Conservation (phyloP, 768 basidiomycete species). For the Russula dissimulans region DNA sequence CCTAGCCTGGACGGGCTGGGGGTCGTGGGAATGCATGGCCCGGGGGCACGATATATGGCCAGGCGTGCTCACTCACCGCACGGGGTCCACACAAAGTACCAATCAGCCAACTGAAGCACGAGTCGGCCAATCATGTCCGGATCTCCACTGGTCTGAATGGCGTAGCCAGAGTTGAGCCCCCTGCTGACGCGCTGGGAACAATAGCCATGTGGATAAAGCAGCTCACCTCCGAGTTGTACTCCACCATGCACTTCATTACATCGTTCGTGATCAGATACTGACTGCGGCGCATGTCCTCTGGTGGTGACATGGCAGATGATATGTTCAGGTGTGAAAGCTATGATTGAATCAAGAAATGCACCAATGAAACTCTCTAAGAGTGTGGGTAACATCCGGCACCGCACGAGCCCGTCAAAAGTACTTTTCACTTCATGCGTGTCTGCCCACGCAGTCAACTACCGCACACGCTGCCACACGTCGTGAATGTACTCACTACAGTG, state of each 20-base stretch:
- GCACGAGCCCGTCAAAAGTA: slow-evolving; percentile 51
- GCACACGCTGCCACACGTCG: neutral
- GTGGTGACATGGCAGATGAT: neutral
- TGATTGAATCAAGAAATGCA: slow-evolving; percentile 20
- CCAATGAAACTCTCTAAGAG: slow-evolving; percentile 67
- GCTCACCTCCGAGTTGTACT: slow-evolving; percentile 58
- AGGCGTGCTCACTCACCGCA: slow-evolving; percentile 44
- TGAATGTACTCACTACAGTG: slow-evolving; percentile 24
- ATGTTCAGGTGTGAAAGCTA: neutral
- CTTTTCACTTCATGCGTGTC: slow-evolving; percentile 42
- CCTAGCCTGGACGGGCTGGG: slow-evolving; percentile 40
- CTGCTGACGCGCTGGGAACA: neutral
- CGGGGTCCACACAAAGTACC: slow-evolving; percentile 60
- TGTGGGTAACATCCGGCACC: slow-evolving; percentile 49
- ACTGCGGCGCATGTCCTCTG: slow-evolving; percentile 56
- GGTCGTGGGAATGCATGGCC: slow-evolving; percentile 8
- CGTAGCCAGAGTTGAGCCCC: neutral
- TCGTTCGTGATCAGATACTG: slow-evolving; percentile 55
- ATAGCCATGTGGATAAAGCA: neutral
- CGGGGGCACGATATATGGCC: neutral
- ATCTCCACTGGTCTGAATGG: slow-evolving; percentile 37
- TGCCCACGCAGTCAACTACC: slow-evolving; percentile 13
- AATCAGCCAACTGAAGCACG: slow-evolving; percentile 51
- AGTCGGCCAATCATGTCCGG: slow-evolving; percentile 43
- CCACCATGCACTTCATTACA: slow-evolving; percentile 44